phyloP scores from a whole-genome alignment of 345 rosid species.

The Kernera saxatilis region DNA sequence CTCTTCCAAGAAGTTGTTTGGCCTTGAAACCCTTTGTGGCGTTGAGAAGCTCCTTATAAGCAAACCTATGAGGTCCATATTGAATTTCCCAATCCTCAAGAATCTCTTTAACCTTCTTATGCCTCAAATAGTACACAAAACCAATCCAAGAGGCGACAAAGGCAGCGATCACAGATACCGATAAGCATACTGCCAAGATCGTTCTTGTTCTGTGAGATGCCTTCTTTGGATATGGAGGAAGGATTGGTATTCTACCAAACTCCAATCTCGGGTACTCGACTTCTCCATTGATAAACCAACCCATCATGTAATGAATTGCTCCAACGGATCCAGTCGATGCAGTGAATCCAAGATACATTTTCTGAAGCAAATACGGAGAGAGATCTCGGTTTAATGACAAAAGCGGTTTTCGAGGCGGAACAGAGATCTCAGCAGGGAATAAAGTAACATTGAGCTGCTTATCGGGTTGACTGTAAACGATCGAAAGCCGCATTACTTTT shows the following conservation, averaged over 20 bases:
- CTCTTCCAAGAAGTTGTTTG: conserved; percentile 42
- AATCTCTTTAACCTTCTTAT: conserved; percentile 31
- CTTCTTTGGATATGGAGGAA: conserved; percentile 48
- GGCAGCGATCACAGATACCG: conserved; percentile 3
- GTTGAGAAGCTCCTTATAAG: conserved; percentile 37
- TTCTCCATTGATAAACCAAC: conserved; percentile 44
- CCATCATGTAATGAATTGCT: conserved; percentile 45
- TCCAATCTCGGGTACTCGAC: conserved; percentile 33
- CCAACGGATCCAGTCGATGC: conserved; percentile 41
- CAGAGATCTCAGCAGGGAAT: conserved; percentile 30
- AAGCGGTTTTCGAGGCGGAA: conserved; percentile 31
- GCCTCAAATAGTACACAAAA: conserved; percentile 16
- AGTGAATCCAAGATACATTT: conserved; percentile 56
- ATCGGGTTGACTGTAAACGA: conserved; percentile 42
- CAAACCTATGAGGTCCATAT: conserved; percentile 47
- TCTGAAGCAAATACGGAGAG: conserved; percentile 31
- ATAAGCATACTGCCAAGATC: conserved; percentile 5
- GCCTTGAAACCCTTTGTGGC: conserved; percentile 48
- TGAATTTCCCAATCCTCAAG: conserved; percentile 52
- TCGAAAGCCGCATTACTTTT: conserved; percentile 38
- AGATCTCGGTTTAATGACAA: conserved; percentile 44
- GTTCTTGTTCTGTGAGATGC: conserved; percentile 28
- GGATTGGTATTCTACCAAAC: conserved; percentile 17
- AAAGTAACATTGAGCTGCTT: conserved; percentile 42
- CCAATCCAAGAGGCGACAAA: conserved; percentile 17